Evolutionary conservation across 371 early-diverging fungal species (phyloP), one percentile per base, ranked within the genome.

Genomic region (Saksenaea vasiformis): DNA sequence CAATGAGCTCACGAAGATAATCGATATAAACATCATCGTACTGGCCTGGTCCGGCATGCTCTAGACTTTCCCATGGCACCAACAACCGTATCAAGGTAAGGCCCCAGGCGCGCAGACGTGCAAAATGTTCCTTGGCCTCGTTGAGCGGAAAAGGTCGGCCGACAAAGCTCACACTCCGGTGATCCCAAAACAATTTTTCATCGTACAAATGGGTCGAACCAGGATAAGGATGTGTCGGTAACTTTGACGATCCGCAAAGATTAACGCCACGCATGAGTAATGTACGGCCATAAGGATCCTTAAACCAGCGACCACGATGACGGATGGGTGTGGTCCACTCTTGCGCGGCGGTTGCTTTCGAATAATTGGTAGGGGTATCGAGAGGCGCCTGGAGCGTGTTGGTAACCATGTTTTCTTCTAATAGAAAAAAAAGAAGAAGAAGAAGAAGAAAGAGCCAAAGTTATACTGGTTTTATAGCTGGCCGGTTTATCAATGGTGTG

Each of bases 11-110:
- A 17, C 88, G 74, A 58, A 93, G 68, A 58, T 90, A 93, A 55
- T 86, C 88, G 56, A 94, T 93, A 67, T 84, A 94, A 31, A 84
- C 85, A 54, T 92, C 91, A 64, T 93, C 94, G 64, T 94, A 94
- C 11, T 83, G 69, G 1, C 94, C 93, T 43, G 88, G 88, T 5
- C 90, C 88, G 38, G 68, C 71, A 61, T 88, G 89, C 62, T 90
- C 93, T 14, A 94, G 70, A 14, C 91, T 85, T 58, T 95, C 95
- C 95, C 95, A 95, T 22, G 95, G 82, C 0, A 92, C 88, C 27
- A 87, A 58, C 8, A 93, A 56, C 2, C 95, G 73, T 8, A 93
- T 70, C 68, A 93, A 80, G 5, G 88, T 92, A 13, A 95, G 76
- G 0, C 95, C 95, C 94, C 94, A 94, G 1, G 81, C 68, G 17